A percentile compares a stretch with the other conserved stretches of the same genome.
Conservation (phyloP, 2,329 filamentous ascomycete species). For the Penicillium sp. region DNA sequence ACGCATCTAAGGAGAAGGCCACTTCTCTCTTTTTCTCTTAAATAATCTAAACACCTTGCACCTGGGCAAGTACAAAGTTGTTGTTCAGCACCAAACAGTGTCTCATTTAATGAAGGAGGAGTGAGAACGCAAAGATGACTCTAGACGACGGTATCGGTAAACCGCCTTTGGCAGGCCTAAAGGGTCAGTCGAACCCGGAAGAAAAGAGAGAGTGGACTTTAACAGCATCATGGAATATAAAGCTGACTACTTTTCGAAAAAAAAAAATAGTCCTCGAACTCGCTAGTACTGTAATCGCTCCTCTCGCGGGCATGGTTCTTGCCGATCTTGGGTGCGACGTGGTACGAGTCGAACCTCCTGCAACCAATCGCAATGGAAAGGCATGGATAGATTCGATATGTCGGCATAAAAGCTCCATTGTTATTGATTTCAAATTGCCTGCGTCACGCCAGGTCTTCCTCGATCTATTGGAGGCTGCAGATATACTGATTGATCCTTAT, state of each 20-base stretch:
- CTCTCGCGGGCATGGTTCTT: conserved; percentile 12
- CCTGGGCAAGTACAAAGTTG: neutral
- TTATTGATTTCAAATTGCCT: conserved; percentile 7
- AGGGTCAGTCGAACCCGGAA: neutral
- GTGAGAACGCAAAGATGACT: neutral
- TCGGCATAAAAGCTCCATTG: conserved; percentile 10
- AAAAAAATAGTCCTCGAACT: conserved; percentile 8
- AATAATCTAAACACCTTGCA: too few species aligned
- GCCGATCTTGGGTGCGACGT: conserved; percentile 14
- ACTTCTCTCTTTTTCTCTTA: neutral
- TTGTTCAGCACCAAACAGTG: neutral
- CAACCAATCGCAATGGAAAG: neutral
- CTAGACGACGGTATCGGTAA: neutral
- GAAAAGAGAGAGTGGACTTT: neutral
- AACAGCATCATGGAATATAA: neutral
- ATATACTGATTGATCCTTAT: conserved; percentile 11
- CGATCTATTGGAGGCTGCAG: conserved; percentile 4
- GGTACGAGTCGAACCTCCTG: conserved; percentile 8
- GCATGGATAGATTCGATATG: conserved; percentile 11
- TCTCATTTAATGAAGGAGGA: neutral
- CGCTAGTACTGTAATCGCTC: conserved; percentile 7
- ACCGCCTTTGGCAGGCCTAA: conserved; percentile 13
- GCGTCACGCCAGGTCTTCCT: conserved; percentile 9
- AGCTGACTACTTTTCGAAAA: neutral
- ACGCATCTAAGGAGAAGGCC: neutral